Conservation (phyloP, 371 early-diverging fungal species). For the Umbelopsis sp. region DNA sequence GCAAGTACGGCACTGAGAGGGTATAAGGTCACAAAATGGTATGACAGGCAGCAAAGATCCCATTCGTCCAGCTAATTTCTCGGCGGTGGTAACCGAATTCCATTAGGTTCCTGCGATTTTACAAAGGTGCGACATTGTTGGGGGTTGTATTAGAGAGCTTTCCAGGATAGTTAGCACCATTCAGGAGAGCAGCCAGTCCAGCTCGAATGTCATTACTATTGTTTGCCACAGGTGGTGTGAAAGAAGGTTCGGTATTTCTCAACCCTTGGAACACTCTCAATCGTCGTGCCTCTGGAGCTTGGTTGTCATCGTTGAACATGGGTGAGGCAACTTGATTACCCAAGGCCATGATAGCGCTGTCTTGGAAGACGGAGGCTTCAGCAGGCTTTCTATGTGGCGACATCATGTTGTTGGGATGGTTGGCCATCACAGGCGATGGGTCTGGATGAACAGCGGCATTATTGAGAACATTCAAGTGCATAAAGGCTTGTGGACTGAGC, state of each 20-base stretch:
- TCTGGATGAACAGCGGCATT: background rate
- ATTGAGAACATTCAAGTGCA: constrained; percentile 13
- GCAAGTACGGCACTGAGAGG: too few relatives aligned
- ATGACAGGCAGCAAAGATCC: too few relatives aligned
- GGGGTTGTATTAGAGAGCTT: background rate
- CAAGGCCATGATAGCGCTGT: background rate
- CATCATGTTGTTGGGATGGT: background rate
- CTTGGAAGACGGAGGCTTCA: background rate
- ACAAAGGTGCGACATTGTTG: background rate
- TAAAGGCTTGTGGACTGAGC: constrained; percentile 8
- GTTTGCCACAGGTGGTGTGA: constrained; percentile 10
- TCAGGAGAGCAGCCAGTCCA: constrained; percentile 4
- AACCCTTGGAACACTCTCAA: constrained; percentile 8
- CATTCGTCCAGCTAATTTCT: too few relatives aligned
- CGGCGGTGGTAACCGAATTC: too few relatives aligned
- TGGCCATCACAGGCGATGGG: background rate
- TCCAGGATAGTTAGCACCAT: constrained; percentile 12
- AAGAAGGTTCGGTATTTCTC: constrained; percentile 2
- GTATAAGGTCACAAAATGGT: too few relatives aligned
- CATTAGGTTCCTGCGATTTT: background rate
- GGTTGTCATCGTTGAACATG: background rate
- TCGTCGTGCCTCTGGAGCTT: constrained; percentile 10
- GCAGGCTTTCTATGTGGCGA: background rate
- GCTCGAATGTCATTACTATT: constrained; percentile 16
- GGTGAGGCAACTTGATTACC: background rate